Evolutionary conservation across 176 grass and related monocot species (phyloP).

Genomic region (Miscanthus lutarioriparius): DNA sequence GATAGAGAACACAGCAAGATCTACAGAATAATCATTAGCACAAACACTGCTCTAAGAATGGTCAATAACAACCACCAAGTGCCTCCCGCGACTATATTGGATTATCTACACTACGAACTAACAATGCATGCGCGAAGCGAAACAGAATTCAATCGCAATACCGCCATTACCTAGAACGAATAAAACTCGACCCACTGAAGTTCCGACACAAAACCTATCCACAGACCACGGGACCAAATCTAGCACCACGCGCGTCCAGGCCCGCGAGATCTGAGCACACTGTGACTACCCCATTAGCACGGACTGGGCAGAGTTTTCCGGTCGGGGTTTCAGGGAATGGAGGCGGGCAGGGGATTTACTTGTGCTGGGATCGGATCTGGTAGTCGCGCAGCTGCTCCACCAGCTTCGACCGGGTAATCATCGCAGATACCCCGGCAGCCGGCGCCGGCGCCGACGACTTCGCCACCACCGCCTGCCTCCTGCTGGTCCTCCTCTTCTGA

Average conservation of each 20-base stretch:
- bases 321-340: neutral
- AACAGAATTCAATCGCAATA: neutral
- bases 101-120: neutral
- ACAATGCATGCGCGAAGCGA: constrained; percentile 1
- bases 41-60: neutral
- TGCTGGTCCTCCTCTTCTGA: constrained; percentile 20
- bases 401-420: constrained; percentile 99
- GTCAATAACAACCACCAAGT: neutral
- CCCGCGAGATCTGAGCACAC: constrained; percentile 38
- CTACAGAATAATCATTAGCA: constrained; percentile 7
- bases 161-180: neutral
- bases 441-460: constrained; percentile 34
- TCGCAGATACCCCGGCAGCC: constrained; percentile 46
- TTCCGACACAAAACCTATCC: neutral
- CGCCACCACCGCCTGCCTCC: constrained; percentile 19
- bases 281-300: neutral
- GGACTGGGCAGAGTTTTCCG: neutral
- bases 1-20: neutral
- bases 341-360: constrained; percentile 45
- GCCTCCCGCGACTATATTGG: neutral
- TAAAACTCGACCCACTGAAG: neutral
- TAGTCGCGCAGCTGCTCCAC: constrained; percentile 98
- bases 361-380: constrained; percentile 99
- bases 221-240: neutral
- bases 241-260: neutral